Evolutionary conservation across 345 rosid genomes (phyloP).

Genomic region (Dimocarpus longan): DNA sequence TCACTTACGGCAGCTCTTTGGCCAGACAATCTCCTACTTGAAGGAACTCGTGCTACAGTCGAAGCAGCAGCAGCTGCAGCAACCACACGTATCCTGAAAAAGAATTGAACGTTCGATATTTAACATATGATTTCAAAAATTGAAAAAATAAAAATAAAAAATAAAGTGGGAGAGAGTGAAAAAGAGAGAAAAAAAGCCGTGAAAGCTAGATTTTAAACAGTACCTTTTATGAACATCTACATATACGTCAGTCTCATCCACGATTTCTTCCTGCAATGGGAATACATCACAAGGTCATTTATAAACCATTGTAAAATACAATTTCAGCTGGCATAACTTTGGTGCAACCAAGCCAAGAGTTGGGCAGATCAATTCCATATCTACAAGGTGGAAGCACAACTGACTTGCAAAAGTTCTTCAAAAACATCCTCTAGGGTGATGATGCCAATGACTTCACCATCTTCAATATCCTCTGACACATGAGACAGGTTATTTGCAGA

Average conservation of each 20-base stretch:
- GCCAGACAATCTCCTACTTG: constrained; percentile 38
- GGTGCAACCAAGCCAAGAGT: constrained; percentile 3
- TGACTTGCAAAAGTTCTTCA: constrained; percentile 86
- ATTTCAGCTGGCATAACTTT: constrained; percentile 5
- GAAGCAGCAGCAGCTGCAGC: constrained; percentile 75
- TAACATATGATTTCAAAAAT: not conserved
- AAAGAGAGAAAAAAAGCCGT: not conserved
- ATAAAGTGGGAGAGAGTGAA: not conserved
- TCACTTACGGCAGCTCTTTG: constrained; percentile 45
- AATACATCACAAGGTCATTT: constrained; percentile 21
- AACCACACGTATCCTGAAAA: constrained; percentile 64
- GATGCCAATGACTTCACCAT: constrained; percentile 81
- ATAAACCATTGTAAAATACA: not conserved
- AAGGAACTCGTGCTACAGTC: constrained; percentile 51
- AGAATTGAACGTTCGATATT: constrained; percentile 10
- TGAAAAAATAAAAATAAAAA: not conserved
- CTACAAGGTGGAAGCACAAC: constrained; percentile 8
- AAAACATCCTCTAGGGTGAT: constrained; percentile 84
- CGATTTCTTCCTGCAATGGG: constrained; percentile 69
- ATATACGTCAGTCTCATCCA: constrained; percentile 79
- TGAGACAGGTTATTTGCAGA: constrained; percentile 32
- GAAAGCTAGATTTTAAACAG: not conserved
- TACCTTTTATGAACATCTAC: constrained; percentile 85
- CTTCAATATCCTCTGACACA: constrained; percentile 61
- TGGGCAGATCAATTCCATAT: not conserved